A percentile compares a stretch with the other conserved stretches of the same genome.
Conservation (phyloP, 192 early-diverging fungal genomes). For the Jimgerdemannia lactiflua region DNA sequence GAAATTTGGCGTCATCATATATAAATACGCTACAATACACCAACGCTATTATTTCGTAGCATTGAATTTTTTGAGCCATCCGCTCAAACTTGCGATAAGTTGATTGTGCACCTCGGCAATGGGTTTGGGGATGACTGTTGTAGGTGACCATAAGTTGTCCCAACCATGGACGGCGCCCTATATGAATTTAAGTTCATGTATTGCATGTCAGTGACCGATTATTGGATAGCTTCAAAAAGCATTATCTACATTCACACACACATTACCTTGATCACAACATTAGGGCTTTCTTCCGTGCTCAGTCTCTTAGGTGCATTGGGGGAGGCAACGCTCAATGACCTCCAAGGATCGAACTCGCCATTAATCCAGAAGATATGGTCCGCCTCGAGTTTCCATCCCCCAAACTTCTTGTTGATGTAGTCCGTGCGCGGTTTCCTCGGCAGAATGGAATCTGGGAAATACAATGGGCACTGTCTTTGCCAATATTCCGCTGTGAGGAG, state of each 20-base stretch:
- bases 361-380: constrained; percentile 63
- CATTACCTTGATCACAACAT: background rate
- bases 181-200: background rate
- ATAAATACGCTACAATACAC: no score
- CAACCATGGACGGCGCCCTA: background rate
- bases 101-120: background rate
- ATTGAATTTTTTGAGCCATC: background rate
- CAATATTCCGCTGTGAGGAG: constrained; percentile 22
- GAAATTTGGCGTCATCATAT: no score
- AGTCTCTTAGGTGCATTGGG: constrained; percentile 3
- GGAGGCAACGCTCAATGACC: constrained; percentile 41
- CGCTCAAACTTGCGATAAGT: background rate
- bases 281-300: background rate
- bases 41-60: background rate
- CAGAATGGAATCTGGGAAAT: constrained; percentile 19
- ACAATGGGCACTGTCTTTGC: background rate
- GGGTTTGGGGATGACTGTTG: background rate
- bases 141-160: background rate
- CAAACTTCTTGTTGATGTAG: constrained; percentile 1
- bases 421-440: constrained; percentile 3
- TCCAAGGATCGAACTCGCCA: constrained; percentile 64
- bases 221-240: background rate
- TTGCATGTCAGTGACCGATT: background rate
- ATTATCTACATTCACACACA: background rate
- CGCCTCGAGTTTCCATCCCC: constrained; percentile 21